Base-by-base conservation (phyloP, 73 alveolate genomes). In the Paramecium biaurelia region DNA sequence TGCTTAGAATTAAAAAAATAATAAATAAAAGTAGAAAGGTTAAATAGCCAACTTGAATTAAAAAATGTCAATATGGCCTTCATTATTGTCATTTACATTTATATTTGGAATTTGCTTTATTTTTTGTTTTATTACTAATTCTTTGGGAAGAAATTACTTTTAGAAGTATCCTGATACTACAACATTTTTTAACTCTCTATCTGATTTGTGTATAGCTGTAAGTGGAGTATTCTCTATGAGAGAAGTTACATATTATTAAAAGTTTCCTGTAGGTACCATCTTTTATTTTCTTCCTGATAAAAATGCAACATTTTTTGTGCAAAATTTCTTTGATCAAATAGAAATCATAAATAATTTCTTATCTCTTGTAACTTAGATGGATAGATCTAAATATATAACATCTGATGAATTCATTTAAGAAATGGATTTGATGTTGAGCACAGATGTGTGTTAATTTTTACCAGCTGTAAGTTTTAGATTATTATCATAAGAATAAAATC, bases 181-280 rank as follows among this genome's bases (percentile, higher is more conserved):
- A 12, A 15, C 9, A 23, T 79, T 79, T 21, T 79, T 79, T 21
- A 79, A 79, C n/a, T 23, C 70, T 3, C 47, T 79, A 11, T 79
- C 90, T 12, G 90, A 79, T 79, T 42, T 79, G 23, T 10, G 76
- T 11, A 45, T 79, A 41, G 70, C 90, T 21, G 30, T 45, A 3
- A 79, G 90, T 79, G 90, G 90, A 26, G 24, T 79, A 7, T 79
- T 79, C 8, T 21, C 90, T 11, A 41, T 79, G 90, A 79, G 90
- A 79, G 76, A 79, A 47, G 26, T 38, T 23, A 18, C 72, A 12
- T 79, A 79, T 24, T 42, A 43, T 12, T 35, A 35, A 72, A 21
- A 72, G 26, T 34, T 2, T 28, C 35, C 38, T 0, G 1, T n/a
- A 12, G 15, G 20, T 32, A 72, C 58, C 5, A 3, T 72, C 32